Conservation (phyloP, 2,329 filamentous ascomycete genomes). For the Thermoascus crustaceus region DNA sequence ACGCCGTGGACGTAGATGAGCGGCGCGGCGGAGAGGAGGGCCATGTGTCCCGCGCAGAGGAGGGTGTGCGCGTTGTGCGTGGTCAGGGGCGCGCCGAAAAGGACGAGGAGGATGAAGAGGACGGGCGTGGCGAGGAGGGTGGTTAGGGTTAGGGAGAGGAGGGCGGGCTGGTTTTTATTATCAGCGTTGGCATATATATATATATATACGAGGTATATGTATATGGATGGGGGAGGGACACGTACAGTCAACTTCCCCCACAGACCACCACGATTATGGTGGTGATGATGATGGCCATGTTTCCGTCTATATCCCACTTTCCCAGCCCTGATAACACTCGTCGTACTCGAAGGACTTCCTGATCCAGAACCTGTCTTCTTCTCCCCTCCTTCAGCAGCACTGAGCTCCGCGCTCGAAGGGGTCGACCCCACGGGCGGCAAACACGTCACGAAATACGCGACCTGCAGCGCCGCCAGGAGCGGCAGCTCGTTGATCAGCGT, state of each 20-base stretch:
- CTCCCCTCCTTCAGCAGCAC: slow-evolving; percentile 3
- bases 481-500: slow-evolving; percentile 56
- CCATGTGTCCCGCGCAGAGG: slow-evolving; percentile 72
- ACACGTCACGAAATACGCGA: slow-evolving; percentile 50
- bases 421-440: slow-evolving; percentile 44
- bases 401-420: not conserved
- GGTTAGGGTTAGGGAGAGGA: slow-evolving; percentile 57
- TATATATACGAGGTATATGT: too few species aligned
- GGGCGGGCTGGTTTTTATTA: slow-evolving; percentile 55
- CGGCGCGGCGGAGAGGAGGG: slow-evolving; percentile 68
- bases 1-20: slow-evolving; percentile 81
- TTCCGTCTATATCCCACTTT: slow-evolving; percentile 17
- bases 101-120: slow-evolving; percentile 58
- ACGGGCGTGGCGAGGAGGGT: slow-evolving; percentile 48
- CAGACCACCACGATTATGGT: slow-evolving; percentile 11
- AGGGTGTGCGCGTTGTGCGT: slow-evolving; percentile 71
- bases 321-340: slow-evolving; percentile 2
- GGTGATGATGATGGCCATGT: slow-evolving; percentile 9
- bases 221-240: not conserved
- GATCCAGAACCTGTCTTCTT: slow-evolving; percentile 1
- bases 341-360: not conserved
- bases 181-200: too few species aligned
- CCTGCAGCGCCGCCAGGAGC: slow-evolving; percentile 57
- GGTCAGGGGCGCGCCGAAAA: slow-evolving; percentile 86
- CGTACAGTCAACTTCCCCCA: slow-evolving; percentile 21